phyloP scores from a whole-genome alignment of 345 rosid genomes.

The Populus tremula region DNA sequence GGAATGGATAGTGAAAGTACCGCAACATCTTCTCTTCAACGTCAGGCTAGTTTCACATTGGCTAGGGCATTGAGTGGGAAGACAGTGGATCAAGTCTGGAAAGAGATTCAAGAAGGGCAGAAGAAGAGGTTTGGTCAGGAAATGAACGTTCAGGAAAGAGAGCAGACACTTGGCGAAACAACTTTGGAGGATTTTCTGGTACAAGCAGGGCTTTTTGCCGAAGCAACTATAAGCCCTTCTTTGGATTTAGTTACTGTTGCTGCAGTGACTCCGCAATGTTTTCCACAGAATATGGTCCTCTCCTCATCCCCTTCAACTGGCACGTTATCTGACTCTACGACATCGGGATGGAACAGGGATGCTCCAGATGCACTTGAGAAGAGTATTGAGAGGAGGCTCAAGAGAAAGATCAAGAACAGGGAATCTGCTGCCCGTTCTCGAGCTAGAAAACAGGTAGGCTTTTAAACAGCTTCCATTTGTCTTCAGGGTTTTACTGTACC shows the following conservation, averaged over 20 bases:
- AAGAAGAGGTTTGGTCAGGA: constrained; percentile 40
- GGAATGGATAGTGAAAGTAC: constrained; percentile 24
- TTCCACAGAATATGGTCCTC: constrained; percentile 21
- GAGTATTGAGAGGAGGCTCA: constrained; percentile 51
- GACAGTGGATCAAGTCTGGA: constrained; percentile 64
- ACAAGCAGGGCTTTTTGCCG: constrained; percentile 55
- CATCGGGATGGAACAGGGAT: constrained; percentile 38
- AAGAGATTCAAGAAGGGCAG: constrained; percentile 50
- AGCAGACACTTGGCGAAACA: constrained; percentile 38
- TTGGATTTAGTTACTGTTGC: constrained; percentile 36
- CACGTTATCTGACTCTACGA: constrained; percentile 28
- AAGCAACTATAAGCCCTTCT: constrained; percentile 36
- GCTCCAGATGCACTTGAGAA: constrained; percentile 38
- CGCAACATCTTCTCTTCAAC: constrained; percentile 35
- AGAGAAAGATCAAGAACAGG: constrained; percentile 69
- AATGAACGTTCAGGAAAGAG: constrained; percentile 28
- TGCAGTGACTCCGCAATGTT: constrained; percentile 23
- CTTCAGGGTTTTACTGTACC: neutral
- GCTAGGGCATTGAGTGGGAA: constrained; percentile 52
- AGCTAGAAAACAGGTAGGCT: constrained; percentile 57
- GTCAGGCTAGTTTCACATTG: constrained; percentile 43
- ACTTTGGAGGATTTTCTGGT: constrained; percentile 69
- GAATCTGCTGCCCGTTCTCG: constrained; percentile 71
- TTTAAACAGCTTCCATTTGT: neutral
- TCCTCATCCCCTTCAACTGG: constrained; percentile 42